A percentile compares a stretch with the other conserved stretches of the same genome.
These are phyloP conservation scores for Gamarada debralockiae DNA, from an alignment of 495 filamentous ascomycete species.

Conservation along the genomic window DNA sequence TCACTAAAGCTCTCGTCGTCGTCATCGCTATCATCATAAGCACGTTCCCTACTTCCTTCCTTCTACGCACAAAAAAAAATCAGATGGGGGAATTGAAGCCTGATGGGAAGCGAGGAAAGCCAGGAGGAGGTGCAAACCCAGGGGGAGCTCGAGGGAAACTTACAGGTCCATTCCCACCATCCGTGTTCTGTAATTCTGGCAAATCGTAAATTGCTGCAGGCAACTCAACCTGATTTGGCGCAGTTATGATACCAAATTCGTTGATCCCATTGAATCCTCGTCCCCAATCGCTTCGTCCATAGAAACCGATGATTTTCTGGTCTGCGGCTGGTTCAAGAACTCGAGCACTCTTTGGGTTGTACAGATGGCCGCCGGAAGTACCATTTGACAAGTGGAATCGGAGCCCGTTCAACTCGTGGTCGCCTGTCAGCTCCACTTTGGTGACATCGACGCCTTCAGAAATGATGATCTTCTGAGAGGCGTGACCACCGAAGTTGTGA, in stretches of 20 bases:
- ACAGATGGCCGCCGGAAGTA: slow-evolving; percentile 28
- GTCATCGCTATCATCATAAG: no score
- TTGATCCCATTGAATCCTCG: slow-evolving; percentile 15
- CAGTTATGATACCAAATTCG: slow-evolving; percentile 41
- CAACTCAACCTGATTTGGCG: slow-evolving; percentile 30
- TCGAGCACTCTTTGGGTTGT: slow-evolving; percentile 16
- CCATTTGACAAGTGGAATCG: slow-evolving; percentile 35
- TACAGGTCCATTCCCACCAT: slow-evolving; percentile 4
- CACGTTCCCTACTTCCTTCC: no score
- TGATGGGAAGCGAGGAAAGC: no score
- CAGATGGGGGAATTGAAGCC: no score
- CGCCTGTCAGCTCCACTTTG: slow-evolving; percentile 27
- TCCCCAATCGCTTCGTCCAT: slow-evolving; percentile 28
- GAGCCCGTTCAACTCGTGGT: slow-evolving; percentile 29
- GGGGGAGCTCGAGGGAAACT: no score
- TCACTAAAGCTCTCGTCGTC: no score
- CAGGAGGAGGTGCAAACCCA: no score
- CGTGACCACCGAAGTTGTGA: slow-evolving; percentile 30
- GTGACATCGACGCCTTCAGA: slow-evolving; percentile 26
- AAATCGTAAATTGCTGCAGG: slow-evolving; percentile 33
- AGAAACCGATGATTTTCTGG: slow-evolving; percentile 40
- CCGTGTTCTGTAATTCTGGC: slow-evolving; percentile 31
- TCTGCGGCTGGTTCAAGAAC: slow-evolving; percentile 23
- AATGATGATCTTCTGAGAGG: slow-evolving; percentile 27
- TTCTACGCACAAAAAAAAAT: no score